Evolutionary conservation across 768 basidiomycete species (phyloP).

Genomic region (Chalciporus chontae): DNA sequence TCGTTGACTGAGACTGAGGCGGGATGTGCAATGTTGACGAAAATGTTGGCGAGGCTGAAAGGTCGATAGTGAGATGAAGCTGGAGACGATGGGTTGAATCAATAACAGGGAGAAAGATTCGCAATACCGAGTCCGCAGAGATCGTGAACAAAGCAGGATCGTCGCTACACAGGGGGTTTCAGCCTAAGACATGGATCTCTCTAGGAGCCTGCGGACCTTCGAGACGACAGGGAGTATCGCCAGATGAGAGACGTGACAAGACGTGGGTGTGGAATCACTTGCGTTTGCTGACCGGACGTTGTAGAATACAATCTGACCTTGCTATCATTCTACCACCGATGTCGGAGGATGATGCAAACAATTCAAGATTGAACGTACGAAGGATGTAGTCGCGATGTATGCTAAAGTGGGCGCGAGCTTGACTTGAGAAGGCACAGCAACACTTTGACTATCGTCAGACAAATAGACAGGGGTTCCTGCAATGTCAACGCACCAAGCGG

Average conservation of each 20-base stretch:
- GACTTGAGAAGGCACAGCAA: slow-evolving; percentile 46
- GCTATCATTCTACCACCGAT: slow-evolving; percentile 47
- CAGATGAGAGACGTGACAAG: slow-evolving; percentile 66
- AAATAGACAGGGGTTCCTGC: slow-evolving; percentile 3
- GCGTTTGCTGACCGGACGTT: slow-evolving; percentile 64
- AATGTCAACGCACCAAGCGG: slow-evolving; percentile 43
- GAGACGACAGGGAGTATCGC: slow-evolving; percentile 67
- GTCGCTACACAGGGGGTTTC: slow-evolving; percentile 42
- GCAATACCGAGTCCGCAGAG: slow-evolving; percentile 76
- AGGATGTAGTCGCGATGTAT: slow-evolving; percentile 64
- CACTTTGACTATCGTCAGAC: slow-evolving; percentile 33
- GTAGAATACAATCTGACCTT: slow-evolving; percentile 67
- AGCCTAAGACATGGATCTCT: not conserved
- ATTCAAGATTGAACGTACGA: slow-evolving; percentile 38
- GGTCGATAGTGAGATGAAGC: slow-evolving; percentile 75
- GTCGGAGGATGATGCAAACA: slow-evolving; percentile 6
- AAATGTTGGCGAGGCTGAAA: slow-evolving; percentile 56
- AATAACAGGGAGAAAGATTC: slow-evolving; percentile 84
- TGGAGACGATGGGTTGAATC: slow-evolving; percentile 84
- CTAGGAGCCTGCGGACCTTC: slow-evolving; percentile 43
- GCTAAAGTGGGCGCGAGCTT: slow-evolving; percentile 75
- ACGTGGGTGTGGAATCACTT: slow-evolving; percentile 71
- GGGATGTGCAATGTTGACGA: slow-evolving; percentile 22
- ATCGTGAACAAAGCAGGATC: slow-evolving; percentile 81
- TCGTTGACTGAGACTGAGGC: slow-evolving; percentile 41